Evolutionary conservation across 2,329 filamentous ascomycete species (phyloP), one percentile per base, ranked within the genome.

Genomic region (Fusarium redolens): DNA sequence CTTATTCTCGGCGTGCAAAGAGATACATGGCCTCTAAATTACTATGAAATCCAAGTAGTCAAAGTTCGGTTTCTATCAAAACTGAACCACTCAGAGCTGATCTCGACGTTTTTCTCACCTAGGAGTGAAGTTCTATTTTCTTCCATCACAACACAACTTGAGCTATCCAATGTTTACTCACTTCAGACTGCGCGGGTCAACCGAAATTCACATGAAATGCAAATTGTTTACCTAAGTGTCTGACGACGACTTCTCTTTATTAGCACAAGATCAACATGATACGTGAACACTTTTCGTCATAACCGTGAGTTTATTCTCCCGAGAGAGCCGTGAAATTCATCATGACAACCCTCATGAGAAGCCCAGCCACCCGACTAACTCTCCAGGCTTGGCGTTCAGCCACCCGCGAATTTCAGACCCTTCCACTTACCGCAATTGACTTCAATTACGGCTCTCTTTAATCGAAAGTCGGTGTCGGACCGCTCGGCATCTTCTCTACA

Each of bases 311-410:
- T 56, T 68, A 66, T 61, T 43, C 54, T 64, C 38, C 50, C 66
- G 65, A 57, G 35, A 55, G 11, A 57, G 59, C 68, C 56, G 58
- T 65, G 48, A 44, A 33, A 48, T 59, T 56, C 57, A 73, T 73
- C 71, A 74, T 71, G 71, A 59, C 67, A 58, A 45, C 62, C 30
- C 45, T 59, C 43, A 59, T 73, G 38, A 51, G 48, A 44, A 54
- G 31, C 62, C 71, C 71, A 73, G 62, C 71, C 71, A 74, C 71
- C 70, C 22, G 18, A 58, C 31, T 62, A 71, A 60, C 43, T 65
- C 41, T 48, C 40, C 28, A 69, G 45, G 41, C 59, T 54, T 69
- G 65, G 43, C 65, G 45, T 65, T 58, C 59, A 65, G 59, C 66
- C 59, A 69, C 66, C 65, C 41, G 56, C 45, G 10, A 69, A 56